Base-by-base conservation (phyloP, 2,329 filamentous ascomycete species). In the Aspergillus udagawae region DNA sequence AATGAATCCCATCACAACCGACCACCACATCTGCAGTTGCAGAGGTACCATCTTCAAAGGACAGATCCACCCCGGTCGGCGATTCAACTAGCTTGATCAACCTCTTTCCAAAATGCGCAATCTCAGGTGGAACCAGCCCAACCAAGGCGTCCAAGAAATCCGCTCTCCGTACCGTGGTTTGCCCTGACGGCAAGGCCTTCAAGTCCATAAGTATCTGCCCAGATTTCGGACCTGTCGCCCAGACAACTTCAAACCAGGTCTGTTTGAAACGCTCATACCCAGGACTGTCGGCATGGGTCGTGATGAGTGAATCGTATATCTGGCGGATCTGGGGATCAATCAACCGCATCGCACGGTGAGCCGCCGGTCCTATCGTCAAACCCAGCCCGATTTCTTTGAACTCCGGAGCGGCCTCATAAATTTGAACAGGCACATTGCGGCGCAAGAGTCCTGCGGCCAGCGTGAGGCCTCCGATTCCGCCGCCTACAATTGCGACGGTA, bases 311-410 rank as follows among this genome's bases (percentile, higher is more conserved):
- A 28, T 73, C 67, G 49, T 73, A 70, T 35, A 73, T 71, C 6
- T 60, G 53, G 3, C 65, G 64, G 45, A 71, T 63, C n/a, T 62
- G 54, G 2, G 80, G 79, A 42, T 80, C 78, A 60, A 85, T 80
- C 4, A 81, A 70, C 17, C 75, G 72, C 78, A 87, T 81, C 3
- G 83, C 81, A 23, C 79, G 78, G 29, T 78, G 74, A 3, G 82
- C 80, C 60, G 85, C 85, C 38, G 82, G 79, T 1, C 81, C 81
- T 49, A 86, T 79, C 1, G 79, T 77, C 1, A 86, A 76, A 5
- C 83, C 85, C 2, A 83, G 82, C 2, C 84, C 83, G 29, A 86
- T 82, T 65, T 86, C 83, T 35, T 76, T 77, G 59, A 86, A 86
- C 12, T 72, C 71, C 0, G 73, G 54, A 0, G 83, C 82, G 10